Base-by-base conservation (phyloP, 441 rosid genomes). In the Melastoma candidum region DNA sequence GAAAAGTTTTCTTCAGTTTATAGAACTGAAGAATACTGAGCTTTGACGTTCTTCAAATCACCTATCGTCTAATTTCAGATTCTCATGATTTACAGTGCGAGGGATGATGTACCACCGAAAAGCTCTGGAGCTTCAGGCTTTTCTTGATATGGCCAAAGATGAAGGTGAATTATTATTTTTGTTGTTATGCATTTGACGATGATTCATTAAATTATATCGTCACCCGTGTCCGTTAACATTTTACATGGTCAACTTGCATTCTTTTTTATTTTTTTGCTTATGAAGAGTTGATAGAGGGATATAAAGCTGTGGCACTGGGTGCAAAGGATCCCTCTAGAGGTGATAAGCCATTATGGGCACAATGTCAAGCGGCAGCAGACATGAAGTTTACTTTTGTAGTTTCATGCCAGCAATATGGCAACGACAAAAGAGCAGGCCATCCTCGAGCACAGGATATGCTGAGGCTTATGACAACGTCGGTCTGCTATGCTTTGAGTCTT, bases 61-160 rank as follows among this genome's bases (percentile, higher is more conserved):
- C 36, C 36, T 29, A 29, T 29, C 36, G 36, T 29, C 36, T 29
- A 44, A 26, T 9, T 55, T 26, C 7, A 13, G 8, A 7, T 45
- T 7, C 17, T 55, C 14, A 12, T 14, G 7, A 26, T 4, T 7
- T 55, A 17, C 27, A 55, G 59, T 55, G 17, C 49, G 59, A 41
- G 59, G 59, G 1, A 55, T 55, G 59, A 55, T 55, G 59, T 55
- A 55, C 12, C 46, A 55, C 48, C 59, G 49, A 9, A 55, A 55
- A 45, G 59, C 59, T 22, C 46, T 55, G 59, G 59, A 55, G 46
- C 59, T 55, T 55, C 59, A 55, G 22, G 59, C 59, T 25, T 55
- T 55, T 14, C 59, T 55, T 26, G 59, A 55, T 46, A 55, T 55
- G 59, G 59, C 48, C 26, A 55, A 25, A 12, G 59, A 55, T 11